These are phyloP conservation scores for Termitomyces sp. DNA, from an alignment of 768 basidiomycete species.

Conservation along the genomic window DNA sequence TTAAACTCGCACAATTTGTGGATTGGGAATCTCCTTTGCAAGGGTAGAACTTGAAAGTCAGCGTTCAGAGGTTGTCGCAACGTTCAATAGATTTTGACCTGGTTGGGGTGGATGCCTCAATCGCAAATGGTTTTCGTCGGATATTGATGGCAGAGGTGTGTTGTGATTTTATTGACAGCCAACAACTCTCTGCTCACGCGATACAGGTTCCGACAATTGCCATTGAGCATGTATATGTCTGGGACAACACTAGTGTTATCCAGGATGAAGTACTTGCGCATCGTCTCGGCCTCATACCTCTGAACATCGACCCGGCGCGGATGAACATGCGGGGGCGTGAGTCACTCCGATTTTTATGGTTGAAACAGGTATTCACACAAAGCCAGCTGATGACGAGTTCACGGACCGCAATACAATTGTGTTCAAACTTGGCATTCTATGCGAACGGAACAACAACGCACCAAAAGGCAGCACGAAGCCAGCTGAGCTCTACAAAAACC, in stretches of 20 bases:
- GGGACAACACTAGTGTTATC: slow-evolving; percentile 93
- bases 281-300: slow-evolving; percentile 86
- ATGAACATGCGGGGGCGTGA: slow-evolving; percentile 52
- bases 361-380: slow-evolving; percentile 15
- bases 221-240: slow-evolving; percentile 88
- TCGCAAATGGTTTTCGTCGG: slow-evolving; percentile 91
- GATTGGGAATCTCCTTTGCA: slow-evolving; percentile 22
- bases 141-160: slow-evolving; percentile 92
- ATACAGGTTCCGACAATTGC: slow-evolving; percentile 84
- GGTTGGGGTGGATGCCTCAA: slow-evolving; percentile 91
- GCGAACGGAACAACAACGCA: slow-evolving; percentile 55
- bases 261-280: slow-evolving; percentile 93
- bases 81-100: slow-evolving; percentile 92
- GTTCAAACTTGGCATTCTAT: slow-evolving; percentile 69
- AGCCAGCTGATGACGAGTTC: slow-evolving; percentile 46
- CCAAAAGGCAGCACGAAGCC: slow-evolving; percentile 54
- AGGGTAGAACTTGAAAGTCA: slow-evolving; percentile 67
- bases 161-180: neutral
- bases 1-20: slow-evolving; percentile 7
- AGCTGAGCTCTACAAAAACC: slow-evolving; percentile 64
- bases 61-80: slow-evolving; percentile 76
- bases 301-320: slow-evolving; percentile 78
- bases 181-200: neutral
- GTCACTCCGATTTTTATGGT: neutral
- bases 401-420: slow-evolving; percentile 92